Percentiles rank a stretch among this genome's conserved stretches.
Evolutionary conservation across 2,329 filamentous ascomycete genomes (phyloP).

Genomic region (Apiospora rasikravindrae): DNA sequence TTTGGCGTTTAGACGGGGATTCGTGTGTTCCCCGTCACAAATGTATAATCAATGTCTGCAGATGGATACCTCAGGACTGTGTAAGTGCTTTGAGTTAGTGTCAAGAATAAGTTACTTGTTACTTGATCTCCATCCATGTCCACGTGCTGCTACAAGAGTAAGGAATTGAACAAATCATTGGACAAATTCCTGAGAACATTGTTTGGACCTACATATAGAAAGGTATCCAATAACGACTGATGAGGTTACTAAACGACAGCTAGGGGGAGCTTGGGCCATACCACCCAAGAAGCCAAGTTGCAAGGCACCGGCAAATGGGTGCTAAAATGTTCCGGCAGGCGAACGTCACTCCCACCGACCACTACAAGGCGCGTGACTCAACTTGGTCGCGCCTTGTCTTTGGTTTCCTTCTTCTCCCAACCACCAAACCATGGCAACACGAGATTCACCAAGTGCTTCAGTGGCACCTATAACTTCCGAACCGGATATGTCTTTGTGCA

Average conservation of each 20-base stretch:
- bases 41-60: constrained; percentile 9
- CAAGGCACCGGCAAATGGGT: background rate
- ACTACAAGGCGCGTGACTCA: constrained; percentile 1
- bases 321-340: constrained; percentile 4
- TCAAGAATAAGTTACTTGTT: constrained; percentile 8
- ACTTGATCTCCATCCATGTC: background rate
- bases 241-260: background rate
- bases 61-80: background rate
- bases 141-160: background rate
- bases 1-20: constrained; percentile 19
- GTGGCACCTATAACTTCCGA: constrained; percentile 3
- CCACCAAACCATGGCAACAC: constrained; percentile 13
- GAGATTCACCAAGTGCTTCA: background rate
- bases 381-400: constrained; percentile 3
- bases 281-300: background rate
- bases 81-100: background rate
- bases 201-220: background rate
- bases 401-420: background rate
- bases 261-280: constrained; percentile 2
- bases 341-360: background rate
- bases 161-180: background rate
- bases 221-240: background rate
- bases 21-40: background rate
- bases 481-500: background rate
- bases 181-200: background rate